Conservation (phyloP, 2,329 filamentous ascomycete genomes). For the Hysterium pulicare region DNA sequence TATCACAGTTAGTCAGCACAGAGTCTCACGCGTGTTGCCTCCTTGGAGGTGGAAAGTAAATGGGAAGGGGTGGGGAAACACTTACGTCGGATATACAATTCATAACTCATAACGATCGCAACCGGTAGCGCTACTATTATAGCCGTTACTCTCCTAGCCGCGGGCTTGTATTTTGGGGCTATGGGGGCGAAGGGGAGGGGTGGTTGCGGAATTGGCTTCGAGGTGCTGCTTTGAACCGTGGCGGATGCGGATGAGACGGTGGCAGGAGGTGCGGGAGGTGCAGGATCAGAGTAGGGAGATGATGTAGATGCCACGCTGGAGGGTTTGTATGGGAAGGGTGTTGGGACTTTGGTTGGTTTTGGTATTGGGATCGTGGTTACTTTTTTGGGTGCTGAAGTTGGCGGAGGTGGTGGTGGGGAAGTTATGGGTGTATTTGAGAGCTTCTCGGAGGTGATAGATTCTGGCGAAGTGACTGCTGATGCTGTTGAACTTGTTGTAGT, state of each 20-base stretch:
- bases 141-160: conserved; percentile 26
- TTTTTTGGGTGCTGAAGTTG: conserved; percentile 3
- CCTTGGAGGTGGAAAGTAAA: neutral
- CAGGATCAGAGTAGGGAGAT: conserved; percentile 52
- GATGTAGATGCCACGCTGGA: conserved; percentile 59
- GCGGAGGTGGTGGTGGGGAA: neutral
- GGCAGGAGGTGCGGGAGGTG: conserved; percentile 4
- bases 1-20: neutral
- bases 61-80: neutral
- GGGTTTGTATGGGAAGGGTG: conserved; percentile 40
- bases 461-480: neutral
- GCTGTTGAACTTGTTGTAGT: neutral
- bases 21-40: neutral
- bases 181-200: conserved; percentile 15
- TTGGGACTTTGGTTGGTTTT: neutral
- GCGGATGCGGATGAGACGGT: conserved; percentile 45
- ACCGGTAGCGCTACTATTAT: conserved; percentile 36
- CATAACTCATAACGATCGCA: conserved; percentile 29
- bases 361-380: neutral
- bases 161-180: conserved; percentile 30
- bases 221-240: neutral
- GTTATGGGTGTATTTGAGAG: neutral
- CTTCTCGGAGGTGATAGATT: neutral
- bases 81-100: conserved; percentile 27
- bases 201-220: neutral